A percentile compares a stretch with the other conserved stretches of the same genome.
Evolutionary conservation across 495 filamentous ascomycete species (phyloP).

Genomic region (Annulohypoxylon stygium): DNA sequence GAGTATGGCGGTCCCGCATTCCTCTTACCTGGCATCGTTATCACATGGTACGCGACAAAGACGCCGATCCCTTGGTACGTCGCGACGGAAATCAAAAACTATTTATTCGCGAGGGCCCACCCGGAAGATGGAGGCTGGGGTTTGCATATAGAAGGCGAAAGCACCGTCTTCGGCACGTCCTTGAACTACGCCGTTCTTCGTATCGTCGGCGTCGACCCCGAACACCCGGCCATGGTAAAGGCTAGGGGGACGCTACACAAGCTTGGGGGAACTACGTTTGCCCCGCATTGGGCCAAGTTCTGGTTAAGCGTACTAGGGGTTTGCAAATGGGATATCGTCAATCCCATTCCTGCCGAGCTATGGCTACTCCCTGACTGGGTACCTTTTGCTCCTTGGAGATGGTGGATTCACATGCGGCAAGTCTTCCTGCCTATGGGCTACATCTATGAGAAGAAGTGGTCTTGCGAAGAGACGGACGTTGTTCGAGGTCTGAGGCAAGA

Average conservation of each 20-base stretch:
- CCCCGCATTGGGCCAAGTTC: constrained; percentile 96
- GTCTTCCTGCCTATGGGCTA: constrained; percentile 95
- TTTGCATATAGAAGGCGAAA: constrained; percentile 95
- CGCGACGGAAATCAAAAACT: constrained; percentile 90
- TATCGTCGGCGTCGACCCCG: constrained; percentile 87
- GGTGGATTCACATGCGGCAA: constrained; percentile 98
- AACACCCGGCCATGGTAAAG: constrained; percentile 88
- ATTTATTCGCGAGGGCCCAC: constrained; percentile 89
- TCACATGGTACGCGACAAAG: constrained; percentile 91
- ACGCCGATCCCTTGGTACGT: constrained; percentile 86
- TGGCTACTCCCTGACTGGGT: constrained; percentile 98
- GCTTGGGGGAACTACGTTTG: constrained; percentile 85
- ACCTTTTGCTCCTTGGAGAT: constrained; percentile 93
- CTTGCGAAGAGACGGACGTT: constrained; percentile 76
- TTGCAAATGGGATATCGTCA: constrained; percentile 90
- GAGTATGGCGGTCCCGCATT: constrained; percentile 95
- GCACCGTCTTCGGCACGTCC: constrained; percentile 87
- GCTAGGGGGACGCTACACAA: constrained; percentile 85
- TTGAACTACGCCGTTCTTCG: constrained; percentile 92
- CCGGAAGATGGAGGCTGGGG: constrained; percentile 96
- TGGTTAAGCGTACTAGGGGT: constrained; percentile 88
- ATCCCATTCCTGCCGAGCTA: constrained; percentile 91
- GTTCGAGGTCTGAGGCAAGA: constrained; percentile 82
- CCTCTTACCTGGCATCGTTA: constrained; percentile 84
- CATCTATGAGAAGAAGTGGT: constrained; percentile 83